Evolutionary conservation across 2,329 filamentous ascomycete species (phyloP).

Genomic region (Fusarium clavum): DNA sequence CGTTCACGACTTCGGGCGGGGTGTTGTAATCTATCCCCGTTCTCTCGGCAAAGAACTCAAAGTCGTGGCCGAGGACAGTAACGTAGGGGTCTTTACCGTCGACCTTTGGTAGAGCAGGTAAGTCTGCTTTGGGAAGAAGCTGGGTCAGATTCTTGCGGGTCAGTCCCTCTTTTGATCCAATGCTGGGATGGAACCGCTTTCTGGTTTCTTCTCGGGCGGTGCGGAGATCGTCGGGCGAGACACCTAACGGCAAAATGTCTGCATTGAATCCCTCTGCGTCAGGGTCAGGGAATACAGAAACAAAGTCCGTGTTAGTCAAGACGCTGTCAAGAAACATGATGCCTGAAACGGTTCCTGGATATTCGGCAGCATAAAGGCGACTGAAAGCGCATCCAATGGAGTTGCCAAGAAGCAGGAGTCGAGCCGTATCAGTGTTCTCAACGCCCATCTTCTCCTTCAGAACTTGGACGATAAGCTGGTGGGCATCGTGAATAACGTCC

Average conservation of each 20-base stretch:
- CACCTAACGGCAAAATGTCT: slow-evolving; percentile 31
- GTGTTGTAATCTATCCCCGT: slow-evolving; percentile 3
- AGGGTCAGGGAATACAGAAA: slow-evolving; percentile 67
- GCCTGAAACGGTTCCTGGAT: slow-evolving; percentile 58
- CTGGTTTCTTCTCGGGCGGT: slow-evolving; percentile 15
- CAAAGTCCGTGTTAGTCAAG: slow-evolving; percentile 67
- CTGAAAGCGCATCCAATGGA: slow-evolving; percentile 52
- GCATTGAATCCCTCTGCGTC: slow-evolving; percentile 59
- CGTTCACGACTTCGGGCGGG: slow-evolving; percentile 53
- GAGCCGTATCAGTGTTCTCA: neutral
- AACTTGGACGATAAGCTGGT: slow-evolving; percentile 29
- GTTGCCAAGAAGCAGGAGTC: slow-evolving; percentile 33
- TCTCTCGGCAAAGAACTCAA: slow-evolving; percentile 30
- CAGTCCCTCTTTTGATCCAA: slow-evolving; percentile 37
- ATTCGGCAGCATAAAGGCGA: slow-evolving; percentile 61
- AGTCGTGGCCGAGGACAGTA: slow-evolving; percentile 43
- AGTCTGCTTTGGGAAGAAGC: slow-evolving; percentile 33
- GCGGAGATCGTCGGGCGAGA: slow-evolving; percentile 25
- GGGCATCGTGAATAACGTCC: slow-evolving; percentile 48
- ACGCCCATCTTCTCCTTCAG: slow-evolving; percentile 1
- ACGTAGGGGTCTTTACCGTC: slow-evolving; percentile 18
- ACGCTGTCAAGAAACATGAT: slow-evolving; percentile 67
- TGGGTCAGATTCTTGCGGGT: slow-evolving; percentile 34
- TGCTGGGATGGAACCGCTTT: slow-evolving; percentile 37
- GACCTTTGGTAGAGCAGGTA: slow-evolving; percentile 15